Evolutionary conservation across 2,329 filamentous ascomycete species (phyloP).

Genomic region (Fusarium redolens): DNA sequence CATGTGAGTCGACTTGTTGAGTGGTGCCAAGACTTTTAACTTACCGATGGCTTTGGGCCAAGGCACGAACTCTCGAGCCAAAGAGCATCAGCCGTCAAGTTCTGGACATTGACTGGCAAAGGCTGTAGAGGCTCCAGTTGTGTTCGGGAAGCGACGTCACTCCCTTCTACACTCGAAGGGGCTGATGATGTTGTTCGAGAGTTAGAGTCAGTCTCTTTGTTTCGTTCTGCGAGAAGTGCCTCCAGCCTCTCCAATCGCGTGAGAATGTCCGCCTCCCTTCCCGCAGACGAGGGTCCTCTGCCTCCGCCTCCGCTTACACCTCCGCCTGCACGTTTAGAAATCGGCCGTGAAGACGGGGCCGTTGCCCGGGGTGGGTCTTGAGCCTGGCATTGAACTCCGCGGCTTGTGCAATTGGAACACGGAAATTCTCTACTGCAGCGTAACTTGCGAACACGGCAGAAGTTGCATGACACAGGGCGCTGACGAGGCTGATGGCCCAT

Average conservation of each 20-base stretch:
- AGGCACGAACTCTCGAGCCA: conserved; percentile 49
- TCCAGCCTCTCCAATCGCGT: conserved; percentile 45
- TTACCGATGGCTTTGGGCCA: conserved; percentile 47
- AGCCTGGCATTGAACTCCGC: conserved; percentile 48
- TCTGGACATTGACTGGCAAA: conserved; percentile 48
- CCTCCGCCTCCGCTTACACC: neutral
- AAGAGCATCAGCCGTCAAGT: conserved; percentile 50
- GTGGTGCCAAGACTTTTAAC: conserved; percentile 2
- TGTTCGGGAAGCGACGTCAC: neutral
- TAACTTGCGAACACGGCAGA: conserved; percentile 51
- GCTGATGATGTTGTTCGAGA: neutral
- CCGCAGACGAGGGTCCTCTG: neutral
- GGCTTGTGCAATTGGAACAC: conserved; percentile 52
- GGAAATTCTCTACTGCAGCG: conserved; percentile 53
- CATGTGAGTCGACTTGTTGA: neutral
- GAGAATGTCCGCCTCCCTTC: conserved; percentile 35
- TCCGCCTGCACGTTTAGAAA: conserved; percentile 15
- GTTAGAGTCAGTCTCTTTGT: conserved; percentile 22
- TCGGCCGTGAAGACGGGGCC: conserved; percentile 21
- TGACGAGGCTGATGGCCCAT: conserved; percentile 51
- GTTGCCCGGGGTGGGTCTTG: conserved; percentile 39
- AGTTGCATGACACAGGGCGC: conserved; percentile 50
- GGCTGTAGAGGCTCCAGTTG: conserved; percentile 15
- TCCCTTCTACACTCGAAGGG: conserved; percentile 9
- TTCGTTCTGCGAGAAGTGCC: conserved; percentile 38